phyloP scores from a whole-genome alignment of 768 basidiomycete species.

The Phanerodontia chrysosporium region DNA sequence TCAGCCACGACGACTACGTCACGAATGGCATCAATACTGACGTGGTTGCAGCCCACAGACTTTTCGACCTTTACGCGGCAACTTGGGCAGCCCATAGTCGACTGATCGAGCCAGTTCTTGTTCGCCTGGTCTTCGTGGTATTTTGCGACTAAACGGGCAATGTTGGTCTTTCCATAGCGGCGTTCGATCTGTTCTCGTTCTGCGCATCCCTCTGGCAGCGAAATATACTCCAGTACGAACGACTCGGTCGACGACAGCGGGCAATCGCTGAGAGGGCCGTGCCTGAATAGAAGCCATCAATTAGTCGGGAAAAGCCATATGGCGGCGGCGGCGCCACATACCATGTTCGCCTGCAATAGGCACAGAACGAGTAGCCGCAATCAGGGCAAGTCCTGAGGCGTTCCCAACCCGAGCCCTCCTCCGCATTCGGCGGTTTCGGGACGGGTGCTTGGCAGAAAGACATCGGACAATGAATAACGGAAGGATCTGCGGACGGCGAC shows the following conservation, averaged over 20 bases:
- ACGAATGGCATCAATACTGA: conserved; percentile 26
- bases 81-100: conserved; percentile 69
- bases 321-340: conserved; percentile 27
- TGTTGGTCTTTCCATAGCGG: conserved; percentile 57
- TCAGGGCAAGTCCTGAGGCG: conserved; percentile 64
- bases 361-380: conserved; percentile 80
- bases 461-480: conserved; percentile 78
- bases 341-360: conserved; percentile 81
- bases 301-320: not conserved
- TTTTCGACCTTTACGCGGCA: conserved; percentile 75
- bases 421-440: conserved; percentile 44
- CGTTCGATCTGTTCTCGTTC: conserved; percentile 52
- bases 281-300: conserved; percentile 43
- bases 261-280: conserved; percentile 74
- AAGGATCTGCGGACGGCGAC: conserved; percentile 50
- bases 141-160: conserved; percentile 54
- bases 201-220: conserved; percentile 45
- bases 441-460: conserved; percentile 79
- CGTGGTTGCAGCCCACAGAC: conserved; percentile 83
- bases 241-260: conserved; percentile 62
- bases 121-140: conserved; percentile 76
- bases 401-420: conserved; percentile 66
- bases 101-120: conserved; percentile 63
- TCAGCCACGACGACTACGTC: conserved; percentile 7
- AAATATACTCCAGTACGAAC: conserved; percentile 65